Evolutionary conservation across 2,329 filamentous ascomycete species (phyloP).

Genomic region (Ascochyta rabiei): DNA sequence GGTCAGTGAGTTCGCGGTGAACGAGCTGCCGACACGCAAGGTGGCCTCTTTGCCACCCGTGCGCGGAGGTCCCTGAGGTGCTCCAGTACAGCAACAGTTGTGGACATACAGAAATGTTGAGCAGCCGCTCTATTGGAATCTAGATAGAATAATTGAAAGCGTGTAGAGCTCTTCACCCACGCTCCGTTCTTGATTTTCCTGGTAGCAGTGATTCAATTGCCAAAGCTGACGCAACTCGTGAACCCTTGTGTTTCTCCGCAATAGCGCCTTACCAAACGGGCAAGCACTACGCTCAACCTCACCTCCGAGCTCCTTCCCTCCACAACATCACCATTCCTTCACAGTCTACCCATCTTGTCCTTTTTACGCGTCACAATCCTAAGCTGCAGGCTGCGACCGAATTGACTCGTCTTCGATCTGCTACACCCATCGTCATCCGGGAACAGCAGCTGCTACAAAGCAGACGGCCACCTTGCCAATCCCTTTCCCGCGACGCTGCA

Average conservation of each 20-base stretch:
- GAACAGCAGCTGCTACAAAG: slow-evolving; percentile 22
- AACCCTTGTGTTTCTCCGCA: slow-evolving; percentile 20
- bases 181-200: background rate
- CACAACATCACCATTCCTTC: slow-evolving; percentile 23
- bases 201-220: background rate
- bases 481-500: slow-evolving; percentile 26
- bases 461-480: slow-evolving; percentile 29
- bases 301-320: slow-evolving; percentile 29
- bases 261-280: slow-evolving; percentile 29
- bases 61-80: slow-evolving; percentile 18
- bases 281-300: slow-evolving; percentile 31
- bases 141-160: background rate
- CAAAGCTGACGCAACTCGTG: slow-evolving; percentile 15
- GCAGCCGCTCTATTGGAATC: background rate
- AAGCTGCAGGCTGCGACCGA: slow-evolving; percentile 1
- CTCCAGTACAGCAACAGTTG: slow-evolving; percentile 1
- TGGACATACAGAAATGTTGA: background rate
- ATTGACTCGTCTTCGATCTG: background rate
- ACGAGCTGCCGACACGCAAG: slow-evolving; percentile 23
- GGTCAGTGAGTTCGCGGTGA: slow-evolving; percentile 19
- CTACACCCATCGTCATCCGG: background rate
- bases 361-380: background rate
- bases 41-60: slow-evolving; percentile 28
- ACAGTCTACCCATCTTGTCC: slow-evolving; percentile 3
- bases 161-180: background rate